A percentile compares a stretch with the other conserved stretches of the same genome.
These are phyloP conservation scores for Neurospora cerealis DNA, from an alignment of 495 filamentous ascomycete genomes.

Conservation along the genomic window DNA sequence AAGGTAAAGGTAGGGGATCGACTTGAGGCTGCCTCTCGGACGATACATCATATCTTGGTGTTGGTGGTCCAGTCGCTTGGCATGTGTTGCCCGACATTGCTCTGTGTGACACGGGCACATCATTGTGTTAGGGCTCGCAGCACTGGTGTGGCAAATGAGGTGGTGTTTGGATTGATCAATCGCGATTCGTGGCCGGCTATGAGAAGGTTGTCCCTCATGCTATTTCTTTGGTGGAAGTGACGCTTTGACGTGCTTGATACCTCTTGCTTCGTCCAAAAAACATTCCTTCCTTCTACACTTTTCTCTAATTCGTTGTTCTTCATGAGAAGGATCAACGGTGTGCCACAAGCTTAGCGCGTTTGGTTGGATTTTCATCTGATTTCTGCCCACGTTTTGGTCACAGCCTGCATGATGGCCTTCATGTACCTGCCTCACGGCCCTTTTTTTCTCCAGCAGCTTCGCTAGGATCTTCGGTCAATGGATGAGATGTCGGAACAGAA, in stretches of 20 bases:
- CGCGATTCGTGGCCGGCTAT: not conserved
- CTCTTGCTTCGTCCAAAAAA: not conserved
- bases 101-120: not conserved
- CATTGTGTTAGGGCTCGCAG: not conserved
- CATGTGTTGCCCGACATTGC: not conserved
- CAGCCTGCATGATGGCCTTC: not conserved
- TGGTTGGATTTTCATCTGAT: not conserved
- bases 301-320: not conserved
- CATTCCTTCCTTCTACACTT: not conserved
- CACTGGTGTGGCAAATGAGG: not conserved
- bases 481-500: not conserved
- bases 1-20: not conserved
- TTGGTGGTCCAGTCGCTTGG: not conserved
- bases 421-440: not conserved
- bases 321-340: not conserved
- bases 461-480: not conserved
- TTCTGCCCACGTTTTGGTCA: not conserved
- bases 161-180: not conserved
- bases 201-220: not conserved
- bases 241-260: not conserved
- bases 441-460: not conserved
- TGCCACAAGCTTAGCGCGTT: not conserved
- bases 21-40: not conserved
- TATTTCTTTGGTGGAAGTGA: not conserved
- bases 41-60: not conserved